Evolutionary conservation across 2,329 filamentous ascomycete genomes (phyloP).

Genomic region (Phyllosticta capitalensis): DNA sequence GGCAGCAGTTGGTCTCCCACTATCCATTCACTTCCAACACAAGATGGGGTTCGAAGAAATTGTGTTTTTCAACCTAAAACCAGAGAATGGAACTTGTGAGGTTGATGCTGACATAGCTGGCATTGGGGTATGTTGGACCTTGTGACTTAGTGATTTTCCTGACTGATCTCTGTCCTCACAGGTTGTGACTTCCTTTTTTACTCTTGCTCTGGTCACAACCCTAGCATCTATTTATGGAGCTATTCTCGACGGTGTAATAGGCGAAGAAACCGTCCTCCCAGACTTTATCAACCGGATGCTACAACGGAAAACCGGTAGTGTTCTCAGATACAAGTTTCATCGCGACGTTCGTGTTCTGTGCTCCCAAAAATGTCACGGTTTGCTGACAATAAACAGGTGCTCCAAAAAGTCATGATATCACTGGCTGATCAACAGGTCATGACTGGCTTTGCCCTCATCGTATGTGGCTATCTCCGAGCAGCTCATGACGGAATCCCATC

Average conservation of each 20-base stretch:
- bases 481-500: not conserved
- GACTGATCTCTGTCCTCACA: not conserved
- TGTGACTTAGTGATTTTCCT: not conserved
- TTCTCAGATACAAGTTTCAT: not conserved
- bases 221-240: not conserved
- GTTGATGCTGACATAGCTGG: not conserved
- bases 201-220: not conserved
- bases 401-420: constrained; percentile 23
- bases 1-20: not conserved
- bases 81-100: not conserved
- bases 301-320: not conserved
- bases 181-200: not conserved
- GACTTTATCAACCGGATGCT: not conserved
- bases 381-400: not conserved
- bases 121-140: not conserved
- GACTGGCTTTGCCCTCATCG: constrained; percentile 21
- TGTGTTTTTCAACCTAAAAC: not conserved
- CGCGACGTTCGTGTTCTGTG: not conserved
- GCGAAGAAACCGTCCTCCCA: not conserved
- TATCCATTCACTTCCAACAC: not conserved
- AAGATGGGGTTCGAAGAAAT: not conserved
- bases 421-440: constrained; percentile 25
- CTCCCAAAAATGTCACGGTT: not conserved
- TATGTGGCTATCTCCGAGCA: constrained; percentile 20
- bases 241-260: not conserved